These are phyloP conservation scores for Zea mays DNA, from an alignment of 176 grass and related monocot genomes.

Conservation along the genomic window DNA sequence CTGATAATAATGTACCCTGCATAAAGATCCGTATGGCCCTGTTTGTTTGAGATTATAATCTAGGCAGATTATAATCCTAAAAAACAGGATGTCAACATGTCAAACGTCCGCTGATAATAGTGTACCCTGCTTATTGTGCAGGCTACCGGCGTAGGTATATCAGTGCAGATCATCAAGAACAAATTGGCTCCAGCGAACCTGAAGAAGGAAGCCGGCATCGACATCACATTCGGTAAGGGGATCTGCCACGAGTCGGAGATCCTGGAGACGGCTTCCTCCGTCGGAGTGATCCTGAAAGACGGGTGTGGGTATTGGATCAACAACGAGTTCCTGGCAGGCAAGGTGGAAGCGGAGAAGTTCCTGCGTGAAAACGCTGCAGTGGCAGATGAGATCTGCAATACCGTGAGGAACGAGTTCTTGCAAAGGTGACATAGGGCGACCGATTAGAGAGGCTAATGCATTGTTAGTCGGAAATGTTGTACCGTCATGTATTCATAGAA, in stretches of 20 bases:
- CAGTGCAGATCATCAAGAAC: constrained; percentile 80
- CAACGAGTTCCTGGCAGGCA: constrained; percentile 43
- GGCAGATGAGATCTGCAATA: constrained; percentile 51
- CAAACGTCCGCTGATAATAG: not conserved
- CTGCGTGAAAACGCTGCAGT: constrained; percentile 53
- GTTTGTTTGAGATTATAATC: too few relatives aligned
- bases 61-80: too few relatives aligned
- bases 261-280: constrained; percentile 66
- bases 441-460: constrained; percentile 10
- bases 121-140: constrained; percentile 35
- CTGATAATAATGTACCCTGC: too few relatives aligned
- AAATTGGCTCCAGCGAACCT: constrained; percentile 73
- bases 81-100: not conserved
- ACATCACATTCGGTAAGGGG: constrained; percentile 79
- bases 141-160: constrained; percentile 74
- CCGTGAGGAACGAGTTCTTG: constrained; percentile 57
- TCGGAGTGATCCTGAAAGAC: constrained; percentile 64
- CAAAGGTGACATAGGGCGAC: constrained; percentile 27
- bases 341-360: constrained; percentile 66
- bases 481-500: not conserved
- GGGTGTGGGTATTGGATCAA: constrained; percentile 81
- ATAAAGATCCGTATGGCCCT: too few relatives aligned
- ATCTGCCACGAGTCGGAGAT: constrained; percentile 74
- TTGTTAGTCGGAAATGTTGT: constrained; percentile 5
- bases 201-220: constrained; percentile 74